Base-by-base conservation (phyloP, 1,284 basidiomycete species). In the Apiotrichum gracile region DNA sequence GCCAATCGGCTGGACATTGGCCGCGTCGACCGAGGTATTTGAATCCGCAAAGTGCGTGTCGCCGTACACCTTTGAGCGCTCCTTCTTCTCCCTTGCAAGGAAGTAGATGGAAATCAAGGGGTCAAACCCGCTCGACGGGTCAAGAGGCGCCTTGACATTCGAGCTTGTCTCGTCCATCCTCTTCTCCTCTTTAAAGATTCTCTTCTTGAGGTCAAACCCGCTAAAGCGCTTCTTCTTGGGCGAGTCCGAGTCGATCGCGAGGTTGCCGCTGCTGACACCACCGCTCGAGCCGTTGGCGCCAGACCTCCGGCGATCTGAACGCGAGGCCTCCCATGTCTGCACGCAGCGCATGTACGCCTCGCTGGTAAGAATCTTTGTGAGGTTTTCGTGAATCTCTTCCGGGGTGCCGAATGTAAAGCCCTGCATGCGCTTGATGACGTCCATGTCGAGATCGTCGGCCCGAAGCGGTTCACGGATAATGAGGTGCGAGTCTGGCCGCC, bases 41-140 rank as follows among this genome's bases (percentile, higher is more conserved):
- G 92, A 97, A 50, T 84, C 90, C 2, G 94, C 94, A 74, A 98
- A 98, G 62, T 90, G 86, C 2, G 91, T 91, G 1, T 87, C 85
- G 0, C 94, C 94, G 73, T 92, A 97, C 5, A 97, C 87, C 54
- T 82, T 82, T 66, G 97, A 93, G 47, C 94, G 80, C 67, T 97
- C 92, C 71, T 93, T 82, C 79, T 97, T 97, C 77, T 98, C 94
- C 51, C 87, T 80, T 2, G 94, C 90, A 19, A 98, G 83, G 77
- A 87, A 97, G 72, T 98, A 98, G 76, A 98, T 96, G 24, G 91
- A 93, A 51, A 98, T 82, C 31, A 98, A 81, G 0, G 92, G 93
- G 72, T 97, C 91, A 77, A 90, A 98, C 4, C 91, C 93, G 49
- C 84, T 80, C 5, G 91, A 94, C 8, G 96, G 94, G 68, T 98